Percentiles rank a stretch among this genome's conserved stretches.
These are phyloP conservation scores for Harringtonia aguacate DNA, from an alignment of 2,329 filamentous ascomycete genomes.

Conservation along the genomic window DNA sequence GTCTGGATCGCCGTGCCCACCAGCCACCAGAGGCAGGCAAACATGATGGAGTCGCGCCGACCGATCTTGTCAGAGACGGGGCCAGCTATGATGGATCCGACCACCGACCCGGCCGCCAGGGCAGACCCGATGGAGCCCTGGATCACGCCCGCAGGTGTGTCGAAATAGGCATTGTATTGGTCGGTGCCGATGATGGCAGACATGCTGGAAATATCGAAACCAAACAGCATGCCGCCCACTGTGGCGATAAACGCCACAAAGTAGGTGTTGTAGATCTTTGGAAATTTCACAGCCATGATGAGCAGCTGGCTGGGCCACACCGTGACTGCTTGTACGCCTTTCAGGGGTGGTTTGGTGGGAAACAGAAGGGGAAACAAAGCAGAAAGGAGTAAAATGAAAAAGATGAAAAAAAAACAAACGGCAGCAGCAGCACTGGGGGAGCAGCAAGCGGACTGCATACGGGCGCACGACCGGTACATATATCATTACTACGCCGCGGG, in stretches of 20 bases:
- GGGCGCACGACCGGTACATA: too few species aligned
- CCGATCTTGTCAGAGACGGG: conserved; percentile 37
- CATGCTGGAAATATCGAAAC: conserved; percentile 49
- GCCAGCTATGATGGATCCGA: conserved; percentile 37
- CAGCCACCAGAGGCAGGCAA: conserved; percentile 36
- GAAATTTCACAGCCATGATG: conserved; percentile 16
- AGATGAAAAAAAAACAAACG: too few species aligned
- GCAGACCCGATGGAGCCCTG: conserved; percentile 42
- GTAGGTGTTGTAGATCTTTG: conserved; percentile 43
- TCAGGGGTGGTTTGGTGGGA: too few species aligned
- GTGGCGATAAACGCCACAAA: conserved; percentile 32
- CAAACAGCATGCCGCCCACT: conserved; percentile 40
- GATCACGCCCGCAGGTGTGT: conserved; percentile 30
- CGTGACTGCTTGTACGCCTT: too few species aligned
- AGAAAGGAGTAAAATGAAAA: too few species aligned
- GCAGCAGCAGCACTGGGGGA: too few species aligned
- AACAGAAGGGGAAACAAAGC: too few species aligned
- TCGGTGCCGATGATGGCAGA: conserved; percentile 42
- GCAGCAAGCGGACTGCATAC: too few species aligned
- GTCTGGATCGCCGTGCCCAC: conserved; percentile 50
- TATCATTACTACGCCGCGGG: too few species aligned
- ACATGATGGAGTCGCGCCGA: conserved; percentile 32
- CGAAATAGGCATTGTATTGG: conserved; percentile 41
- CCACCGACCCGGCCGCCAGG: conserved; percentile 39
- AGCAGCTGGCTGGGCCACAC: too few species aligned